Evolutionary conservation across 257 asterid species (phyloP), one percentile per base, ranked within the genome.

Genomic region (Solanum pinnatisectum): DNA sequence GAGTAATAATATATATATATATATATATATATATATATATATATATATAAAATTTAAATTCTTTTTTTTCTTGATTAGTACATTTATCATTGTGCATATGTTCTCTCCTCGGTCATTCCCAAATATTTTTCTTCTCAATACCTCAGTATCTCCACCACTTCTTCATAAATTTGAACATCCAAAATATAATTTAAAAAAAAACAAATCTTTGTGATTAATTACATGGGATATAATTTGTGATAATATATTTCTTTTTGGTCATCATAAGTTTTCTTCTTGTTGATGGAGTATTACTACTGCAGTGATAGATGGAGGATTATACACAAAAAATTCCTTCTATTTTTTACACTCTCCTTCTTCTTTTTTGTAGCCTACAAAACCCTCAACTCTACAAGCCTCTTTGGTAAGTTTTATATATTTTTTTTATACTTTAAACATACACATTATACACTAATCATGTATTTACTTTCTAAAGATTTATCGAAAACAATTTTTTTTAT

Each of bases 401-500:
- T 37, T 32, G 94, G 94, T 89, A 92, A 89, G 46, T 86, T 14
- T 8, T 30, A 37, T 30, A 37, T 76, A n/a, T 77, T 18, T 63
- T 63, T 63, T 63, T n/a, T 25, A 77, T 13, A 23, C 13, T 77
- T 72, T 39, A 39, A 40, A 40, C 60, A n/a, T 8, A 60, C 59
- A 49, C 30, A 60, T 5, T 8, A 60, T 22, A 49, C 30, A 60
- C 15, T 60, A 60, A 23, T 60, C 15, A 23, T 60, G n/a, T 56
- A 18, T 60, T 8, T 56, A 56, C n/a, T 18, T 6, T 1, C 4
- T 0, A 22, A 14, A 4, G 6, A 60, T 60, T 2, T 60, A 60
- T 60, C 27, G 0, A 2, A 60, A 60, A 60, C 0, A 52, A 52
- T 6, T 18, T 52, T 16, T 10, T 16, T 46, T 15, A 46, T 52